A percentile compares a stretch with the other conserved stretches of the same genome.
These are phyloP conservation scores for Cryptococcus sp. DNA, from an alignment of 1,284 basidiomycete species.

Conservation along the genomic window DNA sequence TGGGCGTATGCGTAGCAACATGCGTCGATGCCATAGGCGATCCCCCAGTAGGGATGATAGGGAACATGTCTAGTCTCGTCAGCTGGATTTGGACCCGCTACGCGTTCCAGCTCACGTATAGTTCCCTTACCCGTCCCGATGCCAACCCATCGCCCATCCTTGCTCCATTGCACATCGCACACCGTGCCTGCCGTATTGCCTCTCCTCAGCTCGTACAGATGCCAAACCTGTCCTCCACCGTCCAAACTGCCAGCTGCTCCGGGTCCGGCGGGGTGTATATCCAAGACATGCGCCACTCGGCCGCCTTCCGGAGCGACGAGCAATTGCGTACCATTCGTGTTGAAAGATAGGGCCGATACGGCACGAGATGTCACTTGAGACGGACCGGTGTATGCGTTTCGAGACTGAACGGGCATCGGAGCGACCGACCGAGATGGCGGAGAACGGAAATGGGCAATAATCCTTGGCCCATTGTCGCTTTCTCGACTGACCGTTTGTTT, in stretches of 20 bases:
- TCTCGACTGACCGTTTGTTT: too few relatives aligned
- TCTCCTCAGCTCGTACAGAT: conserved; percentile 63
- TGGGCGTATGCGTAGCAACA: conserved; percentile 55
- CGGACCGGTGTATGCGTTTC: not conserved
- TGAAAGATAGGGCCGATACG: conserved; percentile 56
- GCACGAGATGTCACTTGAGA: conserved; percentile 20
- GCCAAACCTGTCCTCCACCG: conserved; percentile 50
- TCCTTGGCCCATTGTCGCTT: not conserved
- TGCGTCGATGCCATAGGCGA: conserved; percentile 61
- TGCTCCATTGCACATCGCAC: conserved; percentile 52
- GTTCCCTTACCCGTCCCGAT: conserved; percentile 55
- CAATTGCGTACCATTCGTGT: conserved; percentile 57
- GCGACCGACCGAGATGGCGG: conserved; percentile 19
- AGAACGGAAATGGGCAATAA: conserved; percentile 39
- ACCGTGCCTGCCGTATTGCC: conserved; percentile 66
- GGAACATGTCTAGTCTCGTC: conserved; percentile 61
- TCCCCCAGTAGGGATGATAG: conserved; percentile 69
- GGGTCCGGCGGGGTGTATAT: conserved; percentile 32
- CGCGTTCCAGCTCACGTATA: conserved; percentile 38
- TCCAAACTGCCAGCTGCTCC: conserved; percentile 6
- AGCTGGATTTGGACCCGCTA: not conserved
- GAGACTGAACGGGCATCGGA: not conserved
- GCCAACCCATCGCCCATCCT: conserved; percentile 65
- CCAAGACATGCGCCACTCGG: conserved; percentile 2
- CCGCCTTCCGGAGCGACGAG: conserved; percentile 50